Base-by-base conservation (phyloP, 2,329 filamentous ascomycete genomes). In the Ophiostoma novo-ulmi region DNA sequence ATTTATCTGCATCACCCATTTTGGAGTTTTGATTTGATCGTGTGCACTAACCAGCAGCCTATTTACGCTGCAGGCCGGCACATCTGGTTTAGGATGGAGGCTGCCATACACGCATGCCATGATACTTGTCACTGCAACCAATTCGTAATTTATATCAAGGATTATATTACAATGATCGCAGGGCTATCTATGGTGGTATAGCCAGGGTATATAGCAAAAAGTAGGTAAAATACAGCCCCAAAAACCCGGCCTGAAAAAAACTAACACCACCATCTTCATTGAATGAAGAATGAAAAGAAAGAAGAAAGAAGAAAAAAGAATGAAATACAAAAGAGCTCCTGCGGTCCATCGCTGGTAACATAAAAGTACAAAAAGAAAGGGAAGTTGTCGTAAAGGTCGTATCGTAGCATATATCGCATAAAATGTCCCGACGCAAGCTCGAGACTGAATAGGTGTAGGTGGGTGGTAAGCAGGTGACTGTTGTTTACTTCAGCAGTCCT, bases 151-250 rank as follows among this genome's bases (percentile, higher is more conserved):
- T 38, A 8, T 41, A 48, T 20, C 41, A 41, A 38, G 36, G 10
- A 39, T 35, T 41, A 58, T 38, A 63, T 26, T 52, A 64, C 26
- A 35, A 41, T 14, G 55, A 41, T 65, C 22, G 41, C 58, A 61
- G n/a, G 22, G 63, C 63, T 65, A 65, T 64, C 63, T 65, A 39
- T 64, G 35, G 63, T 39, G 63, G 63, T 65, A 65, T n/a, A 71
- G 70, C 70, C 70, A 67, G 70, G 70, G 70, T 71, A 71, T 71
- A 69, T 69, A 41, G 35, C 22, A 70, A 52, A 38, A 39, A 65
- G 36, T 64, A 64, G 7, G 36, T 65, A 35, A 70, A 44, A 35
- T 41, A 70, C 26, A 68, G 20, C 31, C 11, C 20, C 55, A 68
- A 13, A 13, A 68, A 13, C 39, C 66, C 64, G 48, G 69, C 64